Conservation (phyloP, 345 rosid genomes). For the Lumnitzera littorea region DNA sequence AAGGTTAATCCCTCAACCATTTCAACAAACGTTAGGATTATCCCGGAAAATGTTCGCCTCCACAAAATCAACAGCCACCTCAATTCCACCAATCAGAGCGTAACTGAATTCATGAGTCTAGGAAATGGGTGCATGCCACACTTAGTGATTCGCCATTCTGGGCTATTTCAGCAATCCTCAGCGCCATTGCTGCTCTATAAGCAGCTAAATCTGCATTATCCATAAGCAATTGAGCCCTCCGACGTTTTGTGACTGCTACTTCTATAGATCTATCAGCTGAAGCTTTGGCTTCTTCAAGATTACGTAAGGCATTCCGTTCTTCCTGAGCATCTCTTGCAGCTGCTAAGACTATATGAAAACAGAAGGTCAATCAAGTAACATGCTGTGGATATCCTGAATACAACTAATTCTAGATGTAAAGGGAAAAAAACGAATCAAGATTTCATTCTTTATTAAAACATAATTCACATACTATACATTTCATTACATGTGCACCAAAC, state of each 20-base stretch:
- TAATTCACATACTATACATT: too few species aligned
- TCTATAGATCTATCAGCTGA: constrained; percentile 33
- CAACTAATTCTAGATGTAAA: too few species aligned
- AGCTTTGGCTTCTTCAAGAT: constrained; percentile 45
- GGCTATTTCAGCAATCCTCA: constrained; percentile 64
- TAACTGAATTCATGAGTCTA: constrained; percentile 15
- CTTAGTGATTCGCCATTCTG: constrained; percentile 23
- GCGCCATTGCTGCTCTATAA: constrained; percentile 64
- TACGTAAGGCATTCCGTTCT: constrained; percentile 31
- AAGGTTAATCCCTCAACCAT: not conserved
- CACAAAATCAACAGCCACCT: too few species aligned
- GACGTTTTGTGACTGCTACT: constrained; percentile 47
- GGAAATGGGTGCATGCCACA: constrained; percentile 17
- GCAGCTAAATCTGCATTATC: constrained; percentile 75
- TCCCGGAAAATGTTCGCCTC: too few species aligned
- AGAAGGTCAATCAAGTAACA: not conserved
- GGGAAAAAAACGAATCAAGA: too few species aligned
- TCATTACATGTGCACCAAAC: too few species aligned
- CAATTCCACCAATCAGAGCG: too few species aligned
- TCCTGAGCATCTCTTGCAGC: constrained; percentile 42
- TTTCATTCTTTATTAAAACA: too few species aligned
- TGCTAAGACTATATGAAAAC: constrained; percentile 25
- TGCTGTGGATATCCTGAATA: too few species aligned
- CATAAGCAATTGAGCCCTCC: constrained; percentile 61
- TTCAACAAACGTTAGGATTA: too few species aligned